These are phyloP conservation scores for Herpotrichia juniperi DNA, from an alignment of 2,329 filamentous ascomycete genomes.

Conservation along the genomic window DNA sequence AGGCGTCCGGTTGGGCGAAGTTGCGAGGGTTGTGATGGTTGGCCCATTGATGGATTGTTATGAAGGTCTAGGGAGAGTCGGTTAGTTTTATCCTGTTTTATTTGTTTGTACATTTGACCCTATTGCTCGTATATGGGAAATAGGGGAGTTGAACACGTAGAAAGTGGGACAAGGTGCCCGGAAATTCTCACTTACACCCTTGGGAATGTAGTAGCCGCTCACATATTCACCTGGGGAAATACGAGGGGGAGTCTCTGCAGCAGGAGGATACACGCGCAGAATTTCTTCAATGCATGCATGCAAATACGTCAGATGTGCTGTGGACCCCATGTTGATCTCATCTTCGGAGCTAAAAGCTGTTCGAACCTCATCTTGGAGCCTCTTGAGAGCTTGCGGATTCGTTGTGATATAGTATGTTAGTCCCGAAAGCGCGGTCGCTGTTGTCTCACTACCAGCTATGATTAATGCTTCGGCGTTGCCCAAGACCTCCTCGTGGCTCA, in stretches of 20 bases:
- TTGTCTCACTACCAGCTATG: slow-evolving; percentile 47
- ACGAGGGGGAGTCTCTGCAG: slow-evolving; percentile 12
- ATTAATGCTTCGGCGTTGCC: slow-evolving; percentile 37
- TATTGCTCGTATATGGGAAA: not conserved
- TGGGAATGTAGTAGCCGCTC: no score
- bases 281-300: slow-evolving; percentile 22
- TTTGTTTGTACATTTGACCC: no score
- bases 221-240: no score
- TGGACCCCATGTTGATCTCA: slow-evolving; percentile 20
- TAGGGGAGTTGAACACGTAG: not conserved
- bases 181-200: no score
- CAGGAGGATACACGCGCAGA: slow-evolving; percentile 27
- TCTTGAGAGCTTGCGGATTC: slow-evolving; percentile 13
- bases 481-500: slow-evolving; percentile 35
- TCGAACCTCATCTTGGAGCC: slow-evolving; percentile 23
- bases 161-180: not conserved
- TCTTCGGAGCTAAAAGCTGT: slow-evolving; percentile 14
- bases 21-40: slow-evolving; percentile 23
- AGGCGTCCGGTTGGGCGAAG: slow-evolving; percentile 27
- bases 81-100: no score
- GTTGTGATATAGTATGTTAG: slow-evolving; percentile 33
- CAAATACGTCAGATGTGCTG: slow-evolving; percentile 20
- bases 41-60: slow-evolving; percentile 23
- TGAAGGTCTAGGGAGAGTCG: slow-evolving; percentile 11
- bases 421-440: slow-evolving; percentile 40